Conservation (phyloP, 495 filamentous ascomycete species). For the Coniosporium apollinis region DNA sequence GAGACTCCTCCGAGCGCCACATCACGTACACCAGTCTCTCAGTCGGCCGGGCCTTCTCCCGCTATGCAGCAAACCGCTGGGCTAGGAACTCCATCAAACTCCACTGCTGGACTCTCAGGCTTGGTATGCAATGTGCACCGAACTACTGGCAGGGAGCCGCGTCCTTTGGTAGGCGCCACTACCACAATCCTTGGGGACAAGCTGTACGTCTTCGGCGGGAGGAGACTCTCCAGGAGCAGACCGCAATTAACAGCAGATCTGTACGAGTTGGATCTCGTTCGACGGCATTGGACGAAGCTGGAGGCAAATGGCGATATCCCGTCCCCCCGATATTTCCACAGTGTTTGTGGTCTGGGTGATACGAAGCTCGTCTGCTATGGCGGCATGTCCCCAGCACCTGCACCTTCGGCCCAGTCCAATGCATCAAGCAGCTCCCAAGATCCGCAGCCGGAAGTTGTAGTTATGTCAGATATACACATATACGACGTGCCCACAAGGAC, state of each 20-base stretch:
- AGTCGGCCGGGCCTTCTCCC: constrained; percentile 11
- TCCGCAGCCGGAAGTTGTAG: constrained; percentile 71
- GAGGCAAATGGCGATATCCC: constrained; percentile 74
- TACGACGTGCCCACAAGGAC: constrained; percentile 73
- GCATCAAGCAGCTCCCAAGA: constrained; percentile 19
- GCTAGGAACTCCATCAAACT: constrained; percentile 14
- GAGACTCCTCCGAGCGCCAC: constrained; percentile 20
- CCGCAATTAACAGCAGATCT: constrained; percentile 76
- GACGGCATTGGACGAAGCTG: constrained; percentile 80
- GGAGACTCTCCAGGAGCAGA: constrained; percentile 63
- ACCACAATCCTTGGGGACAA: constrained; percentile 91
- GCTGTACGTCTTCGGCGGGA: constrained; percentile 88
- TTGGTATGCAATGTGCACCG: constrained; percentile 85
- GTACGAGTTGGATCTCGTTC: constrained; percentile 83
- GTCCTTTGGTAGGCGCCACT: constrained; percentile 80
- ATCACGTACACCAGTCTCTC: constrained; percentile 11
- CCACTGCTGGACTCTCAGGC: constrained; percentile 49
- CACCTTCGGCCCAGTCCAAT: constrained; percentile 18
- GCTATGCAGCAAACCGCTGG: constrained; percentile 15
- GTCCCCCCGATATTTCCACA: constrained; percentile 89
- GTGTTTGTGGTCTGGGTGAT: constrained; percentile 80
- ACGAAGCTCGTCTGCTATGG: constrained; percentile 95
- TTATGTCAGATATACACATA: constrained; percentile 97
- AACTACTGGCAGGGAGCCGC: constrained; percentile 83
- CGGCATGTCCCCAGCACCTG: constrained; percentile 76